Conservation (phyloP, 495 filamentous ascomycete genomes). For the Penicillium soppii region DNA sequence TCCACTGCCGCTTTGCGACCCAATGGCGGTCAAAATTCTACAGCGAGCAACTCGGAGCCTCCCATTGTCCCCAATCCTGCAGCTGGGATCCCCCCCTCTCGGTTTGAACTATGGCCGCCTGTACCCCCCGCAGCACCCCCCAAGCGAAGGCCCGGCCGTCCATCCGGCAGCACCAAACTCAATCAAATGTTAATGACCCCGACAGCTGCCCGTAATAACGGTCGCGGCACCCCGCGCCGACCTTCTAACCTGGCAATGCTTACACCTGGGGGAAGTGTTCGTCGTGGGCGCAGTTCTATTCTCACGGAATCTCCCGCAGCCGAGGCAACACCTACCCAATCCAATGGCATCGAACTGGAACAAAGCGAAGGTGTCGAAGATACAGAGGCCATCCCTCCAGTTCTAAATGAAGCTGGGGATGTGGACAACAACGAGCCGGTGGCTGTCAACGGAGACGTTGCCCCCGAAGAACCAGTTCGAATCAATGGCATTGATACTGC, state of each 20-base stretch:
- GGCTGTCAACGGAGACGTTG: constrained; percentile 7
- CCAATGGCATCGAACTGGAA: constrained; percentile 20
- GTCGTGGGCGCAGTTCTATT: constrained; percentile 42
- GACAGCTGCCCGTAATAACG: constrained; percentile 29
- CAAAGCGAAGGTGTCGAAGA: constrained; percentile 16
- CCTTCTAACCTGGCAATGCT: constrained; percentile 26
- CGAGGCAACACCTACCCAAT: constrained; percentile 19
- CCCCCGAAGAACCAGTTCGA: neutral
- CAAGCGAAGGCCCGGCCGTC: constrained; percentile 49
- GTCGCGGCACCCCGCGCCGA: constrained; percentile 40
- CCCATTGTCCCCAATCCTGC: constrained; percentile 26
- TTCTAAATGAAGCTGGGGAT: constrained; percentile 1
- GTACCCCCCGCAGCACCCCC: constrained; percentile 54
- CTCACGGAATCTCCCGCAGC: constrained; percentile 30
- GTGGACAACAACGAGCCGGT: neutral
- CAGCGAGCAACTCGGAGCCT: constrained; percentile 5
- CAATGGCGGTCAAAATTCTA: constrained; percentile 31
- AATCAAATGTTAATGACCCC: constrained; percentile 28
- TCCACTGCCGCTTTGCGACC: constrained; percentile 31
- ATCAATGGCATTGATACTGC: constrained; percentile 28
- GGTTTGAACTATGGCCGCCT: constrained; percentile 85
- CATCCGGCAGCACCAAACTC: constrained; percentile 28
- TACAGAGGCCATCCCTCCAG: constrained; percentile 15
- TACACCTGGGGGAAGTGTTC: constrained; percentile 29
- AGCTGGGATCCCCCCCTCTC: constrained; percentile 65